Conservation (phyloP, 73 alveolate species). For the Strombidium stylifer region DNA sequence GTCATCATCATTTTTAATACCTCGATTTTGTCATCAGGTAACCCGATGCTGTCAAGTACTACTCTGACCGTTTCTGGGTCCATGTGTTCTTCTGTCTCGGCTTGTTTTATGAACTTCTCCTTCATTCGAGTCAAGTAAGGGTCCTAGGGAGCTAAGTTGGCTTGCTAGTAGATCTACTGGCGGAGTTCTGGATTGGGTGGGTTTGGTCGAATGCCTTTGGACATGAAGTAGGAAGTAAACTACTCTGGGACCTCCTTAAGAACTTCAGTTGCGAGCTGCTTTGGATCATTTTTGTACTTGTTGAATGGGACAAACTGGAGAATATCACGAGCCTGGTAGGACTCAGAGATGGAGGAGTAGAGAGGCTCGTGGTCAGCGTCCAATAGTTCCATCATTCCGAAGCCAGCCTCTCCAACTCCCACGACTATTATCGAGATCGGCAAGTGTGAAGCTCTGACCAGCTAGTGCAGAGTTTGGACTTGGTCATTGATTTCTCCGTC, state of each 20-base stretch:
- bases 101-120: too few species aligned
- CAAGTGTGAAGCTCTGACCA: slow-evolving; percentile 67
- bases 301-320: slow-evolving; percentile 76
- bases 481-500: slow-evolving; percentile 80
- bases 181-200: too few species aligned
- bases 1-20: too few species aligned
- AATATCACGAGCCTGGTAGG: slow-evolving; percentile 68
- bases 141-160: too few species aligned
- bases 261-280: slow-evolving; percentile 71
- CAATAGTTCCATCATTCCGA: slow-evolving; percentile 63
- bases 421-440: slow-evolving; percentile 80
- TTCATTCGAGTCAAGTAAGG: too few species aligned
- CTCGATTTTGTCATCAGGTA: too few species aligned
- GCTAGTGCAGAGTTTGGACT: slow-evolving; percentile 49
- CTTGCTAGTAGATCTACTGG: too few species aligned
- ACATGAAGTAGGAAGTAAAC: slow-evolving; percentile 57
- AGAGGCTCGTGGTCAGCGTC: slow-evolving; percentile 74
- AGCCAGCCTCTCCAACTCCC: slow-evolving; percentile 77
- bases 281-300: slow-evolving; percentile 45
- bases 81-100: too few species aligned
- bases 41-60: too few species aligned
- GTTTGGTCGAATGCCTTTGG: slow-evolving; percentile 25
- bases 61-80: too few species aligned
- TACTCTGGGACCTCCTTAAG: slow-evolving; percentile 80
- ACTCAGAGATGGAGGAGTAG: slow-evolving; percentile 41